phyloP scores from a whole-genome alignment of 2,329 filamentous ascomycete genomes.

The Trichoderma cornu-damae region DNA sequence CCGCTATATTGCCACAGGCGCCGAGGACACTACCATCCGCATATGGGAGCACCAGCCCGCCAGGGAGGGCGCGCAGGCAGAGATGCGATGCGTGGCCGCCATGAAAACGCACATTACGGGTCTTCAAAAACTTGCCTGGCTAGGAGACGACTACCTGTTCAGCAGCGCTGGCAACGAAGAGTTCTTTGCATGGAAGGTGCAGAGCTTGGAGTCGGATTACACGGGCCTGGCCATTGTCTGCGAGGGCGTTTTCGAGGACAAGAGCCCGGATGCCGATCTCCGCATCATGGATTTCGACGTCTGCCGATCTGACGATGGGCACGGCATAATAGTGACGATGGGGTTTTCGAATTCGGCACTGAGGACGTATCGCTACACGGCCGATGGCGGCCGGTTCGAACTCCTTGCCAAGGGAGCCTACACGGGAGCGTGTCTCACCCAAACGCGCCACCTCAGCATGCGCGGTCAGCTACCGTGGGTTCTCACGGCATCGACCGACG shows the following conservation, averaged over 20 bases:
- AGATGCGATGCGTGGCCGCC: slow-evolving; percentile 52
- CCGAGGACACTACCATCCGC: slow-evolving; percentile 68
- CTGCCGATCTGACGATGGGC: slow-evolving; percentile 22
- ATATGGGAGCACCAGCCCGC: slow-evolving; percentile 53
- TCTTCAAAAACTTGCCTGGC: slow-evolving; percentile 76
- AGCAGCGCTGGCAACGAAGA: slow-evolving; percentile 86
- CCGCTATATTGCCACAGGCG: slow-evolving; percentile 57
- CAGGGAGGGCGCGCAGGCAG: slow-evolving; percentile 15
- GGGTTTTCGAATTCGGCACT: slow-evolving; percentile 80
- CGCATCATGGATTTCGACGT: slow-evolving; percentile 77
- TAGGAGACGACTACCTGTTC: slow-evolving; percentile 66
- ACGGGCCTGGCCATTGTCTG: slow-evolving; percentile 51
- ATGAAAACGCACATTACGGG: slow-evolving; percentile 77
- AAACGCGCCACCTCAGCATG: slow-evolving; percentile 45
- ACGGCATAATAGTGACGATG: slow-evolving; percentile 58
- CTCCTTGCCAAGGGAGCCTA: slow-evolving; percentile 54
- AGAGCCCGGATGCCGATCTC: slow-evolving; percentile 57
- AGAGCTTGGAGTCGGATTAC: slow-evolving; percentile 46
- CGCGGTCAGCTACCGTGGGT: slow-evolving; percentile 35
- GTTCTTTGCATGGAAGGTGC: slow-evolving; percentile 76
- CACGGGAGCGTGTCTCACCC: slow-evolving; percentile 71
- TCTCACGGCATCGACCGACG: slow-evolving; percentile 76
- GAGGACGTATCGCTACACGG: slow-evolving; percentile 52
- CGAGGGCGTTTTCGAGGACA: slow-evolving; percentile 50
- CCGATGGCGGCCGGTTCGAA: slow-evolving; percentile 37